phyloP scores from a whole-genome alignment of 148 eudicot species.

The Suaeda aralocaspica region DNA sequence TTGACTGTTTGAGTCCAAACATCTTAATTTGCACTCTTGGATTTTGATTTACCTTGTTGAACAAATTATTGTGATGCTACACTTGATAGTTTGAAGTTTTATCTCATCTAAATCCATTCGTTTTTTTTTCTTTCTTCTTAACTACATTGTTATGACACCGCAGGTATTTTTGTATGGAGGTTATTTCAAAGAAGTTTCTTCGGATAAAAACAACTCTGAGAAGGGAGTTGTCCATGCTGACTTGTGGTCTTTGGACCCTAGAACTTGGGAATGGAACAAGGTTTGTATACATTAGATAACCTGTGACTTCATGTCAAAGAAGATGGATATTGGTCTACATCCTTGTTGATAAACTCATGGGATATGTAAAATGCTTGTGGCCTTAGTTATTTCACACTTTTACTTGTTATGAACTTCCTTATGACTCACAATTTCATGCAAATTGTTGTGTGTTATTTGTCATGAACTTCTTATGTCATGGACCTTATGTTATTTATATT shows the following conservation, averaged over 20 bases:
- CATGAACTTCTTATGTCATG: neutral
- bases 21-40: neutral
- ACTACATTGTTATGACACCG: slow-evolving; percentile 15
- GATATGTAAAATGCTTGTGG: neutral
- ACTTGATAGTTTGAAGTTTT: neutral
- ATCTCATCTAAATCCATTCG: neutral
- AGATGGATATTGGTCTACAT: too few relatives aligned
- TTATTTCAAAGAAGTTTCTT: slow-evolving; percentile 79
- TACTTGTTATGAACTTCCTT: neutral
- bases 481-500: too few relatives aligned
- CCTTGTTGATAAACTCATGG: neutral
- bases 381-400: neutral
- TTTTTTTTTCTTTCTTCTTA: neutral
- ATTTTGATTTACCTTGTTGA: slow-evolving; percentile 1
- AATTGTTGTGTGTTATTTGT: neutral
- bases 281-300: slow-evolving; percentile 28
- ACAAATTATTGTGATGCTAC: neutral
- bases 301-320: slow-evolving; percentile 16
- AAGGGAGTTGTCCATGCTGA: slow-evolving; percentile 95
- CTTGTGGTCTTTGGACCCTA: slow-evolving; percentile 95
- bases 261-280: slow-evolving; percentile 99
- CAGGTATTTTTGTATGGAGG: slow-evolving; percentile 95
- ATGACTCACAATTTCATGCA: neutral
- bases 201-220: slow-evolving; percentile 76
- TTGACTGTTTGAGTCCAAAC: neutral